Conservation (phyloP, 495 filamentous ascomycete genomes). For the Friedmanniomyces simplex region DNA sequence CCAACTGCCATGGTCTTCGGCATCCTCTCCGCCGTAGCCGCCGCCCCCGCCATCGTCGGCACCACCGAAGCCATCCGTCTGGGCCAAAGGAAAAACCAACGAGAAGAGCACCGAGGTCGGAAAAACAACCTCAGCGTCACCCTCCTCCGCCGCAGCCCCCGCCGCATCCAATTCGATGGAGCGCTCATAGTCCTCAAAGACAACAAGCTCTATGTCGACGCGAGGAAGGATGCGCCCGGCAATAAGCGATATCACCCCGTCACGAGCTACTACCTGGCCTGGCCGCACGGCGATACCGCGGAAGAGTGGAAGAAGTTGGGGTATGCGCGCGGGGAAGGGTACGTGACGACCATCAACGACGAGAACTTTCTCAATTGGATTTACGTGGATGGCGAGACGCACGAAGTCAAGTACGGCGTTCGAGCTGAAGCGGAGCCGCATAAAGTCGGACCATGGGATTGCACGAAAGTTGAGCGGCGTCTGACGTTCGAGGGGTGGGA, state of each 20-base stretch:
- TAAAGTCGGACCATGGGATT: slow-evolving; percentile 26
- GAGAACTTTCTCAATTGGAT: slow-evolving; percentile 30
- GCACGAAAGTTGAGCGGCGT: slow-evolving; percentile 26
- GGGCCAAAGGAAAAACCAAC: slow-evolving; percentile 24
- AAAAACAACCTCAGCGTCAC: slow-evolving; percentile 26
- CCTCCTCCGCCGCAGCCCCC: slow-evolving; percentile 21
- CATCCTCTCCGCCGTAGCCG: slow-evolving; percentile 22
- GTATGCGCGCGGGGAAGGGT: slow-evolving; percentile 21
- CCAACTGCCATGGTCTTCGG: slow-evolving; percentile 25
- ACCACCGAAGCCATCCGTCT: slow-evolving; percentile 30
- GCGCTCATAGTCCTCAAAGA: slow-evolving; percentile 25
- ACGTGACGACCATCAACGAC: slow-evolving; percentile 29
- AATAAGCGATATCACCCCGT: slow-evolving; percentile 21
- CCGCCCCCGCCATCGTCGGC: slow-evolving; percentile 26
- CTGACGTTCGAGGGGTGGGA: slow-evolving; percentile 32
- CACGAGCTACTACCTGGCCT: slow-evolving; percentile 27
- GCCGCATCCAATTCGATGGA: slow-evolving; percentile 25
- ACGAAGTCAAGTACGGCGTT: slow-evolving; percentile 29
- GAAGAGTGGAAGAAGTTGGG: slow-evolving; percentile 3
- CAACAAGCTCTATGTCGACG: slow-evolving; percentile 28
- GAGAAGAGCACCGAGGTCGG: slow-evolving; percentile 29
- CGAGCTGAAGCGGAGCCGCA: slow-evolving; percentile 25
- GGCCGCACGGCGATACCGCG: slow-evolving; percentile 30
- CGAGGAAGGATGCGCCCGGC: slow-evolving; percentile 11
- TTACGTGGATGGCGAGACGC: slow-evolving; percentile 26